Evolutionary conservation across 1,139 yeast species (phyloP).

Genomic region (Hyphopichia khmerensis): DNA sequence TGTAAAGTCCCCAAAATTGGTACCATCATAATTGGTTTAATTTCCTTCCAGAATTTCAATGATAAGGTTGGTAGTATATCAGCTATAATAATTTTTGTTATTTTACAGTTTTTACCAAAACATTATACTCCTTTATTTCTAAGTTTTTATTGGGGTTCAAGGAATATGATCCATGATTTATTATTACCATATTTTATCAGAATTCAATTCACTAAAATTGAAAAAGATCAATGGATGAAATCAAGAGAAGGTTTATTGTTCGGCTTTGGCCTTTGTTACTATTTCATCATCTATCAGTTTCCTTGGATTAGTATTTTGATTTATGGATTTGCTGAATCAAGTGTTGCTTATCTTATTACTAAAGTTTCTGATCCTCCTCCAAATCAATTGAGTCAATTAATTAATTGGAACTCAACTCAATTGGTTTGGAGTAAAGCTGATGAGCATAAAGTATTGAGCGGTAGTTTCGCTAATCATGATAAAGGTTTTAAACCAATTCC

Average conservation of each 20-base stretch:
- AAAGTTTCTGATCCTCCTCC: conserved; percentile 54
- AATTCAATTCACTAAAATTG: conserved; percentile 45
- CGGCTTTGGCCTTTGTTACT: conserved; percentile 58
- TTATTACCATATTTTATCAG: conserved; percentile 53
- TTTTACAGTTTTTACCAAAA: conserved; percentile 33
- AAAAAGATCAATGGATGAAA: conserved; percentile 50
- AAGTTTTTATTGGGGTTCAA: conserved; percentile 46
- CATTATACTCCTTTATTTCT: conserved; percentile 34
- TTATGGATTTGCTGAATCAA: conserved; percentile 57
- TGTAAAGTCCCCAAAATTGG: conserved; percentile 40
- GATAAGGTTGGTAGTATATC: conserved; percentile 48
- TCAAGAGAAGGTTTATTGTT: conserved; percentile 58
- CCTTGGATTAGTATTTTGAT: conserved; percentile 49
- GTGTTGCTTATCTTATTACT: conserved; percentile 54
- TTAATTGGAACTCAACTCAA: conserved; percentile 33
- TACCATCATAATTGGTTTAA: conserved; percentile 35
- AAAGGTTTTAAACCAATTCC: conserved; percentile 5
- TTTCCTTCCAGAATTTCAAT: conserved; percentile 45
- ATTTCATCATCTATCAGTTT: conserved; percentile 33
- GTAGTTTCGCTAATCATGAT: conserved; percentile 1
- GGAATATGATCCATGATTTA: conserved; percentile 45
- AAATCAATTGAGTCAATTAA: conserved; percentile 15
- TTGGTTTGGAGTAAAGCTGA: conserved; percentile 25
- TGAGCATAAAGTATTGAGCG: not conserved
- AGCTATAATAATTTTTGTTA: conserved; percentile 35